Percentiles rank a stretch among this genome's conserved stretches.
Evolutionary conservation across 441 rosid species (phyloP).

Genomic region (Iberis amara): DNA sequence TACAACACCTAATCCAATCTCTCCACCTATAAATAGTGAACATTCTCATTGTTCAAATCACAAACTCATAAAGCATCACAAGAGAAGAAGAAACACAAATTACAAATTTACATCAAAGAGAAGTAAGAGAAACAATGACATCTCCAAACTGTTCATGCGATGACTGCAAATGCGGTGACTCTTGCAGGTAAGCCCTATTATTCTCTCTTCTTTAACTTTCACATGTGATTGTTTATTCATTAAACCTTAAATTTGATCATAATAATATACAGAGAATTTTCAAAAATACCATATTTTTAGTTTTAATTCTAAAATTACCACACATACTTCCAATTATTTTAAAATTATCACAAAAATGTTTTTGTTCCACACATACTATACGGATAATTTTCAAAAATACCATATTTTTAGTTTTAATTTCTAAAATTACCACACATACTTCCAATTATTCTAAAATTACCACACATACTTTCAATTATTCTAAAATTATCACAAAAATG

Average conservation of each 20-base stretch:
- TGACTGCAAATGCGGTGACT: conserved; percentile 52
- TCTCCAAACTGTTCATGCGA: conserved; percentile 58
- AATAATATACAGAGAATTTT: not conserved
- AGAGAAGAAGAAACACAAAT: conserved; percentile 9
- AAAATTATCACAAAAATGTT: too few relatives aligned
- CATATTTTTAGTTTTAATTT: too few relatives aligned
- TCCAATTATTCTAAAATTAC: too few relatives aligned
- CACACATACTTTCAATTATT: too few relatives aligned
- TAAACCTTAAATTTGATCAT: not conserved
- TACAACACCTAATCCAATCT: conserved; percentile 5
- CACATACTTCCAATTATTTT: too few relatives aligned
- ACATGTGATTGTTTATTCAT: not conserved
- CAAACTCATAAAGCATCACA: conserved; percentile 8
- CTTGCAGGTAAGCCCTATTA: conserved; percentile 34
- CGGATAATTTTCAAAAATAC: not conserved
- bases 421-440: too few relatives aligned
- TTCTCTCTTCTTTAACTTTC: not conserved
- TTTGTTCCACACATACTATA: too few relatives aligned
- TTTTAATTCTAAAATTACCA: too few relatives aligned
- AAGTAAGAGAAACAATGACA: conserved; percentile 27
- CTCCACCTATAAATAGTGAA: conserved; percentile 34
- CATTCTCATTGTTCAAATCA: conserved; percentile 19
- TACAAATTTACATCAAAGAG: conserved; percentile 11
- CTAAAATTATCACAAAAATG: too few relatives aligned
- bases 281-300: too few relatives aligned